Conservation (phyloP, 2,329 filamentous ascomycete species). For the Fusarium camptoceras region DNA sequence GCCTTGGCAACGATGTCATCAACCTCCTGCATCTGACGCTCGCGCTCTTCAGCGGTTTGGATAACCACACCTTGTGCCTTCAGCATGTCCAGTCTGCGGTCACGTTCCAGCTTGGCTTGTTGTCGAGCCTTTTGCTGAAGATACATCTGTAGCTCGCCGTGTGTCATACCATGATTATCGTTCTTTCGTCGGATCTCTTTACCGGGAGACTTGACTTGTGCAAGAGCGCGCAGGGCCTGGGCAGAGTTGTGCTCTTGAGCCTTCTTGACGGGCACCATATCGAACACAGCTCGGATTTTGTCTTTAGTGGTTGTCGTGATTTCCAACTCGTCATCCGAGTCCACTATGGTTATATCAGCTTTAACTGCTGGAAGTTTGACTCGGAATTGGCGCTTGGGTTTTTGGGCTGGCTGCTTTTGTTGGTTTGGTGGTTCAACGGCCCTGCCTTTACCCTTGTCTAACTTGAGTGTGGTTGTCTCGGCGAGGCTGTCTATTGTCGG, state of each 20-base stretch:
- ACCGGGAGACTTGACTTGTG: conserved; percentile 74
- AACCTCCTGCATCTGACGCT: conserved; percentile 82
- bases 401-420: conserved; percentile 41
- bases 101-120: conserved; percentile 82
- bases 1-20: conserved; percentile 91
- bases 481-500: conserved; percentile 54
- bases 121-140: conserved; percentile 79
- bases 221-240: conserved; percentile 77
- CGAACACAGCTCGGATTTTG: conserved; percentile 73
- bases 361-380: conserved; percentile 60
- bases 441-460: conserved; percentile 73
- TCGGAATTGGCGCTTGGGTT: conserved; percentile 61
- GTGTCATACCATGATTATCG: conserved; percentile 70
- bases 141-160: conserved; percentile 74
- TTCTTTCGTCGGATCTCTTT: conserved; percentile 61
- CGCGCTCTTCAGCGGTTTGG: conserved; percentile 87
- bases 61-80: conserved; percentile 83
- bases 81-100: conserved; percentile 80
- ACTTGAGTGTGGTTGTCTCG: conserved; percentile 46
- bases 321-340: conserved; percentile 73
- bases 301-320: conserved; percentile 64
- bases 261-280: conserved; percentile 73
- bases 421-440: conserved; percentile 48
- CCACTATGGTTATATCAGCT: conserved; percentile 54
- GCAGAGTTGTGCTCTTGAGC: conserved; percentile 73